Base-by-base conservation (phyloP, 805 yeast species). In the Nakazawaea wickerhamii region DNA sequence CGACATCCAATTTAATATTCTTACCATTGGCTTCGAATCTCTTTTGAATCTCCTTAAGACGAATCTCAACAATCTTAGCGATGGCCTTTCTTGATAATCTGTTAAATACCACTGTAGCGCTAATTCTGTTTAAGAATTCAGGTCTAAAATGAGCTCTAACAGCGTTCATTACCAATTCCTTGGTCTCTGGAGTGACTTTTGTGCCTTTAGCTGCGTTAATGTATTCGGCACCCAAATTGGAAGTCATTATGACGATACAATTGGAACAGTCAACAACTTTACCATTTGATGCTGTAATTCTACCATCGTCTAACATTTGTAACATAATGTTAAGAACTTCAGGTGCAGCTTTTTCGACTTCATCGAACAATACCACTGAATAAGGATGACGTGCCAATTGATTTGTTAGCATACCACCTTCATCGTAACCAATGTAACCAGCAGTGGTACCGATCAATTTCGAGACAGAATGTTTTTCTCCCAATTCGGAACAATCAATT, bases 331-430 rank as follows among this genome's bases (percentile, higher is more conserved):
- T 93, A 58, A 91, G 71, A 2, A 93, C 99, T 61, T 91, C 98
- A 1, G 99, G 99, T 5, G 96, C 96, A 14, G 99, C 99, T 65
- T 93, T 93, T 60, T 93, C 99, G 44, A 93, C 96, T 68, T 93
- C 99, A 65, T 93, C 99, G 58, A 93, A 93, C 48, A 93, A 71
- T 31, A 93, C 74, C n/a, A 93, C 99, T 5, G 97, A 87, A 67
- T 93, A 93, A 44, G 99, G 99, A 48, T 84, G 82, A 57, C 96
- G 77, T 48, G 87, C 75, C 44, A 93, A 72, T 50, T 93, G 95
- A 55, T 93, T 95, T 5, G 99, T 93, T 52, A 93, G 73, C 53
- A 91, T 77, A 51, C 99, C 99, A 61, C 99, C 99, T 63, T 93
- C 96, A 60, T 90, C 97, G 62, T 85, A 95, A 30, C 99, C 99